A percentile compares a stretch with the other conserved stretches of the same genome.
phyloP scores from a whole-genome alignment of 2,329 filamentous ascomycete species.

The Fusarium azukiicola region DNA sequence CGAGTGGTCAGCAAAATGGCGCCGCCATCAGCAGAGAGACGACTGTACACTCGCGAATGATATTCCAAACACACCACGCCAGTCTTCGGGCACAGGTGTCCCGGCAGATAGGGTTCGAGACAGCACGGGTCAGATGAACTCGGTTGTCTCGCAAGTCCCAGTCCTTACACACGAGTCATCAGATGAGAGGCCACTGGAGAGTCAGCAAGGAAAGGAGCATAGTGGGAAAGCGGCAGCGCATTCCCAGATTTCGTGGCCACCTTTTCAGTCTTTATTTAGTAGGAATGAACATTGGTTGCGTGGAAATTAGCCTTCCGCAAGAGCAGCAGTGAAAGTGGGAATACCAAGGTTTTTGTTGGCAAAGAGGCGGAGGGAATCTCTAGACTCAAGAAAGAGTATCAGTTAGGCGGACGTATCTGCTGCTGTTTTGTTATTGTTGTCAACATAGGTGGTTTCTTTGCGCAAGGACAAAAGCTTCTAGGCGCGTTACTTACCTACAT shows the following conservation, averaged over 20 bases:
- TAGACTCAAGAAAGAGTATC: not conserved
- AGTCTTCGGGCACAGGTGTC: not conserved
- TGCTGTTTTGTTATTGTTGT: not conserved
- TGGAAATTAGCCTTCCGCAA: not conserved
- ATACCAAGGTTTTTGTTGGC: not conserved
- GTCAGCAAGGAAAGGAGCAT: not conserved
- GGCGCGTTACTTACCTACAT: not conserved
- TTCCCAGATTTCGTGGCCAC: not conserved
- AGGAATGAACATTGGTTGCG: not conserved
- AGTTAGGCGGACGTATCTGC: not conserved
- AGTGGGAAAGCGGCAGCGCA: not conserved
- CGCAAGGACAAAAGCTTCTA: not conserved
- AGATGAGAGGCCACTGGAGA: not conserved
- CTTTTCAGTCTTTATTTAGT: constrained; percentile 10
- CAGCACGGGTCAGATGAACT: not conserved
- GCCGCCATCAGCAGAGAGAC: not conserved
- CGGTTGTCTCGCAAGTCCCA: not conserved
- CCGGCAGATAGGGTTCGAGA: not conserved
- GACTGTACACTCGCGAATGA: too few relatives aligned
- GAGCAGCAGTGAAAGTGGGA: not conserved
- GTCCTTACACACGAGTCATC: not conserved
- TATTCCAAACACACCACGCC: not conserved
- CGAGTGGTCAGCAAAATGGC: constrained; percentile 6
- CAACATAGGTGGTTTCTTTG: not conserved
- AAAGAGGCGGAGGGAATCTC: not conserved